Conservation (phyloP, 495 filamentous ascomycete genomes). For the Penicillium bialowiezense region DNA sequence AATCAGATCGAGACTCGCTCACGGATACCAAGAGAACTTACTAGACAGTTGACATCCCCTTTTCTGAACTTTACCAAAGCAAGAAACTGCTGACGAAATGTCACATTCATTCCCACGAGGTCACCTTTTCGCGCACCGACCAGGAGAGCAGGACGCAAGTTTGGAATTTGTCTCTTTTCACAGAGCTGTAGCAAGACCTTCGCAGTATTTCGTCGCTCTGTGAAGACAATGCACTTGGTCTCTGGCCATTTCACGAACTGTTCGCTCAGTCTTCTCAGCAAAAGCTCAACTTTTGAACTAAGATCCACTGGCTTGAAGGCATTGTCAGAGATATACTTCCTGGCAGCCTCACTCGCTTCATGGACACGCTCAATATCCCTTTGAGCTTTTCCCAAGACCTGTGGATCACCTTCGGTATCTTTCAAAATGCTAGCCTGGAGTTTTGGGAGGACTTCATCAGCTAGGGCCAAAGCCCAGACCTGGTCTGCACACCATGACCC, state of each 20-base stretch:
- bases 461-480: slow-evolving; percentile 71
- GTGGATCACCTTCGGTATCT: slow-evolving; percentile 23
- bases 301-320: slow-evolving; percentile 45
- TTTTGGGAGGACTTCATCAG: slow-evolving; percentile 61
- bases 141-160: slow-evolving; percentile 65
- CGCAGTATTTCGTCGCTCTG: slow-evolving; percentile 74
- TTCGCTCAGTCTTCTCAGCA: slow-evolving; percentile 54
- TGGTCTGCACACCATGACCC: slow-evolving; percentile 86
- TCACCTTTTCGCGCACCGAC: slow-evolving; percentile 55
- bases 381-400: slow-evolving; percentile 39
- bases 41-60: slow-evolving; percentile 80
- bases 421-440: slow-evolving; percentile 57
- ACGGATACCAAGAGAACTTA: slow-evolving; percentile 14
- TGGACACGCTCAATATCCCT: slow-evolving; percentile 52
- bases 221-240: slow-evolving; percentile 85
- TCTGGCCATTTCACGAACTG: slow-evolving; percentile 56
- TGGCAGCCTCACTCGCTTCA: slow-evolving; percentile 58
- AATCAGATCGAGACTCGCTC: slow-evolving; percentile 7
- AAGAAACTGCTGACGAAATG: slow-evolving; percentile 71
- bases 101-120: slow-evolving; percentile 55
- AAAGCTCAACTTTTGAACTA: slow-evolving; percentile 69
- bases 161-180: slow-evolving; percentile 48
- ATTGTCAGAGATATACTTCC: slow-evolving; percentile 42
- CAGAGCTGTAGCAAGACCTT: slow-evolving; percentile 67
- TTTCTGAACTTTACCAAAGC: slow-evolving; percentile 74